Evolutionary conservation across 371 early-diverging fungal species (phyloP).

Genomic region (Aphelidium insulamus): DNA sequence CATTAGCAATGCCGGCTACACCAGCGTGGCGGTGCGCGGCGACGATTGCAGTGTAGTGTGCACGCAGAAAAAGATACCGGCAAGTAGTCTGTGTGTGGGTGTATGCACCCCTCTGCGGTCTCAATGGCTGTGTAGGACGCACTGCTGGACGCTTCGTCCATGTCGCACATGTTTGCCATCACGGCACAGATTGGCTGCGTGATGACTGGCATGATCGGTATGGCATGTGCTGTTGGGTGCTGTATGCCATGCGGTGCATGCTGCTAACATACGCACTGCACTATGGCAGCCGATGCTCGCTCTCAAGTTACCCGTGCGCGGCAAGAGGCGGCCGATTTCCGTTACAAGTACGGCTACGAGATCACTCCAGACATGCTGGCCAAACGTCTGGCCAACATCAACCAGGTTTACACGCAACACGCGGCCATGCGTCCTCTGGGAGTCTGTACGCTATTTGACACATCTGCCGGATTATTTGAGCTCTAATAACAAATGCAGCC

Average conservation of each 20-base stretch:
- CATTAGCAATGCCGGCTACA: conserved; percentile 80
- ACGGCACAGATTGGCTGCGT: conserved; percentile 92
- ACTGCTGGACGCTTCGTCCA: conserved; percentile 77
- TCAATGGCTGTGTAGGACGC: conserved; percentile 43
- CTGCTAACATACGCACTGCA: neutral
- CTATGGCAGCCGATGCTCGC: conserved; percentile 59
- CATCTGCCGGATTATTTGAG: neutral
- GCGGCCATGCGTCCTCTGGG: conserved; percentile 96
- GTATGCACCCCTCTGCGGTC: neutral
- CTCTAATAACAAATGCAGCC: conserved; percentile 22
- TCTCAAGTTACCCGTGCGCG: conserved; percentile 79
- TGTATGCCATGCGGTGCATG: neutral
- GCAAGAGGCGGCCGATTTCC: conserved; percentile 90
- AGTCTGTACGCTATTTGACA: conserved; percentile 43
- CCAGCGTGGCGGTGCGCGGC: conserved; percentile 85
- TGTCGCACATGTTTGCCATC: conserved; percentile 76
- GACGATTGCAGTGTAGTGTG: conserved; percentile 77
- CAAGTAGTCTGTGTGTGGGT: conserved; percentile 15
- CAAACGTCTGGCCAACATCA: conserved; percentile 87
- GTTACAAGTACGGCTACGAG: conserved; percentile 94
- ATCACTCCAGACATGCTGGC: conserved; percentile 91
- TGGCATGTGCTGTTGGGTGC: too few relatives aligned
- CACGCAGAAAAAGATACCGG: conserved; percentile 92
- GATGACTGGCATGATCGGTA: conserved; percentile 84
- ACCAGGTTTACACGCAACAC: conserved; percentile 96